These are phyloP conservation scores for Ogataea ganodermae DNA, from an alignment of 805 yeast genomes.

Conservation along the genomic window DNA sequence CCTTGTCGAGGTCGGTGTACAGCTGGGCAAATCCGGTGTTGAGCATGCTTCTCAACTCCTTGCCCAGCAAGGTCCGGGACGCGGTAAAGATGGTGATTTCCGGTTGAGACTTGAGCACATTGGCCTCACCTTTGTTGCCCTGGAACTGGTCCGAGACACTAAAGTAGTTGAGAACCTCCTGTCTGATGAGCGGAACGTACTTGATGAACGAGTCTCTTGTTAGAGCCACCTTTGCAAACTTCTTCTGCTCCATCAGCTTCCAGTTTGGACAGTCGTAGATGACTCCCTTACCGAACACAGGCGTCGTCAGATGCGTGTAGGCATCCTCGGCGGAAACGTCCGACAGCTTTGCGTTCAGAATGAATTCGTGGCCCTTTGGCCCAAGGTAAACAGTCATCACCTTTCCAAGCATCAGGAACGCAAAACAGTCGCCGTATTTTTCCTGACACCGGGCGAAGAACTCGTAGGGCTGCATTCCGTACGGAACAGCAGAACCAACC, in stretches of 20 bases:
- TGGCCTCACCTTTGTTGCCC: conserved; percentile 48
- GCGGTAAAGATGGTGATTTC: conserved; percentile 97
- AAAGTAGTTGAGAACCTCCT: conserved; percentile 74
- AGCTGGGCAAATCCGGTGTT: conserved; percentile 81
- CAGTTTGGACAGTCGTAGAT: conserved; percentile 95
- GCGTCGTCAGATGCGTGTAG: conserved; percentile 96
- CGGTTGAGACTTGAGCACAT: conserved; percentile 84
- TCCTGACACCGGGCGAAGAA: conserved; percentile 78
- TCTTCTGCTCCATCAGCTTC: conserved; percentile 97
- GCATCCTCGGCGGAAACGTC: conserved; percentile 97
- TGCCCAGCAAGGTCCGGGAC: conserved; percentile 86
- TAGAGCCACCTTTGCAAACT: conserved; percentile 88
- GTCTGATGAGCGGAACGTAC: conserved; percentile 86
- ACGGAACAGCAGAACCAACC: conserved; percentile 87
- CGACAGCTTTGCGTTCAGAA: conserved; percentile 82
- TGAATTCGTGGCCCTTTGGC: conserved; percentile 97
- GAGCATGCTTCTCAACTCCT: conserved; percentile 83
- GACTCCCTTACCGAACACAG: conserved; percentile 97
- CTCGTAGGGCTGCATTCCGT: conserved; percentile 92
- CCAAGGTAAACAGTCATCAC: conserved; percentile 95
- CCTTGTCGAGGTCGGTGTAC: conserved; percentile 91
- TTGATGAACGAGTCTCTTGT: conserved; percentile 79
- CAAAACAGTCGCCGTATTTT: conserved; percentile 90
- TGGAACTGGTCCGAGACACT: conserved; percentile 50
- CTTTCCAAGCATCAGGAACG: conserved; percentile 86